phyloP scores from a whole-genome alignment of 352 stramenopile species.

The Pythium folliculosum region DNA sequence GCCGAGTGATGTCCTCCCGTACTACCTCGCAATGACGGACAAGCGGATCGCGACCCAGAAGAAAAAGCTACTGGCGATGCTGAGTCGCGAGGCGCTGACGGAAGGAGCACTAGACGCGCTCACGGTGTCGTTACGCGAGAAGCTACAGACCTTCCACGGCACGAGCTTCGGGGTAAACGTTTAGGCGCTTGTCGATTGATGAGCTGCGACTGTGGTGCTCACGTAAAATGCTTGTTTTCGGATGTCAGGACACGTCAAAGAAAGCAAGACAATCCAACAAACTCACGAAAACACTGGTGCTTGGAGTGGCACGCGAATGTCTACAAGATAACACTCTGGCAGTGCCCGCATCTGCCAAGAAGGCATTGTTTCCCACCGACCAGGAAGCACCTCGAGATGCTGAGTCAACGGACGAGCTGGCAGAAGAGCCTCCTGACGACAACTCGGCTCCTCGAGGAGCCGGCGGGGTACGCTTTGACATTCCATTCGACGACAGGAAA shows the following conservation, averaged over 20 bases:
- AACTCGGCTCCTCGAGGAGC: background rate
- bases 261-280: constrained; percentile 16
- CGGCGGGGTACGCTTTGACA: constrained; percentile 15
- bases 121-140: constrained; percentile 10
- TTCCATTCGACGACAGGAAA: background rate
- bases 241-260: constrained; percentile 21
- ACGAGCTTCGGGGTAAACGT: constrained; percentile 12
- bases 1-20: constrained; percentile 26
- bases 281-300: constrained; percentile 24
- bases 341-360: background rate
- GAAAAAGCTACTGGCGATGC: constrained; percentile 17
- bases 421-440: background rate
- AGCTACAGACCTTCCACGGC: constrained; percentile 4
- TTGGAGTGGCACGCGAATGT: constrained; percentile 10
- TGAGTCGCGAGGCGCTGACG: background rate
- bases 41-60: constrained; percentile 21
- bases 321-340: constrained; percentile 4
- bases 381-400: background rate
- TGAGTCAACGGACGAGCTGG: background rate
- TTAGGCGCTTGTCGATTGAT: background rate
- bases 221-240: background rate
- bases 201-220: no score
- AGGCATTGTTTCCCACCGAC: constrained; percentile 6
- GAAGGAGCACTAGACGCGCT: constrained; percentile 26
- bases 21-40: constrained; percentile 35